These are phyloP conservation scores for Laguncularia racemosa DNA, from an alignment of 345 rosid genomes.

Conservation along the genomic window DNA sequence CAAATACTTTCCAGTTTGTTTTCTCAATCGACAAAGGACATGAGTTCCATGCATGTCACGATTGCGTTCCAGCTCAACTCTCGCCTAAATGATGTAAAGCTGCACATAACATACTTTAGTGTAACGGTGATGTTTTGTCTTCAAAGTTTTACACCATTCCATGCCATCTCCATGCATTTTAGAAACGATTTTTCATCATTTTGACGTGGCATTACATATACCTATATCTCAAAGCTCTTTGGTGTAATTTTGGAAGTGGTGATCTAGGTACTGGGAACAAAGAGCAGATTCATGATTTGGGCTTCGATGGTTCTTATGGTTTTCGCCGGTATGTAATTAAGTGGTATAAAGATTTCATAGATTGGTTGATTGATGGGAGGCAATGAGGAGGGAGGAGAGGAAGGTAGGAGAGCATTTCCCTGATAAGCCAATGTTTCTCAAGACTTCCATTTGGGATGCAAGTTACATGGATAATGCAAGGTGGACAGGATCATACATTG, in stretches of 20 bases:
- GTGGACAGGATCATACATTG: slow-evolving; percentile 43
- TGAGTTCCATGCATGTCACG: no score
- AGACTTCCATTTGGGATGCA: slow-evolving; percentile 56
- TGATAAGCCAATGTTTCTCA: slow-evolving; percentile 40
- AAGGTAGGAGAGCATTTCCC: slow-evolving; percentile 37
- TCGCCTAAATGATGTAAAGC: no score
- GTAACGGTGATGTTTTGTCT: no score
- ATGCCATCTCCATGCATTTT: no score
- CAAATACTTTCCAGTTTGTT: no score
- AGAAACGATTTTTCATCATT: no score
- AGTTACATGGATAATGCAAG: slow-evolving; percentile 37
- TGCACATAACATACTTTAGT: no score
- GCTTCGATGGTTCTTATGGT: slow-evolving; percentile 43
- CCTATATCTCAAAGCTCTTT: no score
- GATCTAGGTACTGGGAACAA: slow-evolving; percentile 38
- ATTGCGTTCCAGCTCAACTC: no score
- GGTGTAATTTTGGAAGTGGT: background rate
- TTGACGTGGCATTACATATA: no score
- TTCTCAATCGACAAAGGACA: no score
- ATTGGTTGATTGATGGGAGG: slow-evolving; percentile 47
- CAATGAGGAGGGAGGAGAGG: slow-evolving; percentile 40
- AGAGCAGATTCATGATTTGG: slow-evolving; percentile 46
- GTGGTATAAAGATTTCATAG: slow-evolving; percentile 41
- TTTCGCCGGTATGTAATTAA: slow-evolving; percentile 46
- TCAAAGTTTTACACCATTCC: no score